These are phyloP conservation scores for Saccharomycopsis oosterbeekiorum DNA, from an alignment of 805 yeast species.

Conservation along the genomic window DNA sequence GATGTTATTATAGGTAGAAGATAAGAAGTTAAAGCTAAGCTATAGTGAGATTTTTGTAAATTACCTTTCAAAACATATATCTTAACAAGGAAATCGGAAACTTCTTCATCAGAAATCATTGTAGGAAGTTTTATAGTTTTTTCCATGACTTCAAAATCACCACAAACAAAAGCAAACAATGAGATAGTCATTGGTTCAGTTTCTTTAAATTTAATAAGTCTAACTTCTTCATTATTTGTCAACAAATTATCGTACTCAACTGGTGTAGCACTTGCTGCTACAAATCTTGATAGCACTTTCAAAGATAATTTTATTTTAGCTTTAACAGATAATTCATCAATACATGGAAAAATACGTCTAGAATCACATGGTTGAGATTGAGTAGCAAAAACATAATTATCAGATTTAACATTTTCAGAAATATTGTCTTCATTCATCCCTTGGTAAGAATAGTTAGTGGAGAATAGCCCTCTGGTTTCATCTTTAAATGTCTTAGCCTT, in stretches of 20 bases:
- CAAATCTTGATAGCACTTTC: constrained; percentile 34
- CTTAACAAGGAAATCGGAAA: constrained; percentile 33
- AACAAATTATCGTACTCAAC: constrained; percentile 24
- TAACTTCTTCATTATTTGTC: constrained; percentile 25
- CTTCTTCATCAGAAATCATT: constrained; percentile 3
- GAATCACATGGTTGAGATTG: constrained; percentile 67
- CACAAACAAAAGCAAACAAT: constrained; percentile 57
- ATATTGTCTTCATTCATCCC: constrained; percentile 22
- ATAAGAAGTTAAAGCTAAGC: constrained; percentile 38
- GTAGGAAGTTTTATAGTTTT: constrained; percentile 24
- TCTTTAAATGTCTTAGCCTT: constrained; percentile 44
- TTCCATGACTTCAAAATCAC: constrained; percentile 51
- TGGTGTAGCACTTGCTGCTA: constrained; percentile 42
- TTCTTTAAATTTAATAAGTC: constrained; percentile 33
- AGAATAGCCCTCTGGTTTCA: constrained; percentile 54
- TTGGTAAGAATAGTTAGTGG: constrained; percentile 42
- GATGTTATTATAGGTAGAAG: constrained; percentile 39
- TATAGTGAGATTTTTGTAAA: constrained; percentile 32
- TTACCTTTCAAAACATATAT: constrained; percentile 50
- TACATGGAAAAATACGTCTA: constrained; percentile 52
- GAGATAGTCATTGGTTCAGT: constrained; percentile 57
- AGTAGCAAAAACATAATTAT: constrained; percentile 50
- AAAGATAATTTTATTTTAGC: constrained; percentile 41
- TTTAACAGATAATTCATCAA: constrained; percentile 55
- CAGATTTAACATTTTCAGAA: constrained; percentile 25